phyloP scores from a whole-genome alignment of 768 basidiomycete genomes.

The Mycena vulgaris region DNA sequence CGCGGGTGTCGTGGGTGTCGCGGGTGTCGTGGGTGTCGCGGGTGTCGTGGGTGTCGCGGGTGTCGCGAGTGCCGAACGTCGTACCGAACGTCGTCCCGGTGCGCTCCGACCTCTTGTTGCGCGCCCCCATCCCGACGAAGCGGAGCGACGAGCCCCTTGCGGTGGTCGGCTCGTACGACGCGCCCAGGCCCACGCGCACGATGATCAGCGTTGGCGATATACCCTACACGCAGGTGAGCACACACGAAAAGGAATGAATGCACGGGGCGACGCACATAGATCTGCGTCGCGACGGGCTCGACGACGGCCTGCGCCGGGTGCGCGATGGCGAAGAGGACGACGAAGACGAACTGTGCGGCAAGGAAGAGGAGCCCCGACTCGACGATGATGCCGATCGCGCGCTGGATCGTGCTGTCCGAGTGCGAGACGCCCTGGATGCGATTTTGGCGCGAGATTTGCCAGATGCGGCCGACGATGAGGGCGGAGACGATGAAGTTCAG shows the following conservation, averaged over 20 bases:
- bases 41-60: neutral
- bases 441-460: slow-evolving; percentile 43
- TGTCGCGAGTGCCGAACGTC: neutral
- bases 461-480: slow-evolving; percentile 59
- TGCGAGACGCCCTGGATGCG: slow-evolving; percentile 28
- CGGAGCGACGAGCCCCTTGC: neutral
- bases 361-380: slow-evolving; percentile 60
- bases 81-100: neutral
- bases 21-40: neutral
- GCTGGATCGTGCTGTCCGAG: slow-evolving; percentile 29
- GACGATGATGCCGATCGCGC: slow-evolving; percentile 53
- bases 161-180: slow-evolving; percentile 18
- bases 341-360: slow-evolving; percentile 57
- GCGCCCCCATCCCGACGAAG: neutral
- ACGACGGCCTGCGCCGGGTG: slow-evolving; percentile 54
- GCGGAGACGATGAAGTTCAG: slow-evolving; percentile 59
- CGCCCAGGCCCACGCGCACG: slow-evolving; percentile 35
- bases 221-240: slow-evolving; percentile 20
- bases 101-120: neutral
- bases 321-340: slow-evolving; percentile 52
- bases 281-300: slow-evolving; percentile 55
- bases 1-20: neutral
- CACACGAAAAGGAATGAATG: neutral
- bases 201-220: slow-evolving; percentile 38
- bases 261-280: slow-evolving; percentile 49